Conservation (phyloP, 257 asterid species). For the Salvia rosmarinus region DNA sequence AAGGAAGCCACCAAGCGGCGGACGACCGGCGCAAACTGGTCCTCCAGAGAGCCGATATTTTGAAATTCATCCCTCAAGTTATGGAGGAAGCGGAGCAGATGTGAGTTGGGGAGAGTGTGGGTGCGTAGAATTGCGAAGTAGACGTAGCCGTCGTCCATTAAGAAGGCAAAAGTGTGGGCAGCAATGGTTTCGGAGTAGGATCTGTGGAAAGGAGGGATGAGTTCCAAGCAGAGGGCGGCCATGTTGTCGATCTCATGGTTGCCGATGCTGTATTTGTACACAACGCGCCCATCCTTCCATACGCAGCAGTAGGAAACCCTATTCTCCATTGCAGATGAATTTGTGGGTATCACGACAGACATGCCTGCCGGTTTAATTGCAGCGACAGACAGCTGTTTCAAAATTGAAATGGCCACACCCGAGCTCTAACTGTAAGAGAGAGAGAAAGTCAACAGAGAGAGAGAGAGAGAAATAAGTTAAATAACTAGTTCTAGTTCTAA, state of each 20-base stretch:
- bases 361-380: conserved; percentile 14
- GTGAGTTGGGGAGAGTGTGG: conserved; percentile 44
- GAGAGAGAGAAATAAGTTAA: no score
- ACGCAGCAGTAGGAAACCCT: conserved; percentile 67
- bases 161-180: conserved; percentile 56
- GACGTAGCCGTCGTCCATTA: conserved; percentile 54
- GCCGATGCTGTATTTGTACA: conserved; percentile 54
- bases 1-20: conserved; percentile 45
- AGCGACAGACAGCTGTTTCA: not conserved
- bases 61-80: conserved; percentile 56
- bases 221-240: conserved; percentile 70
- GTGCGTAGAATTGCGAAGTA: conserved; percentile 65
- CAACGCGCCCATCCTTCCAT: conserved; percentile 53
- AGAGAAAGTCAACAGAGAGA: conserved; percentile 18
- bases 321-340: not conserved
- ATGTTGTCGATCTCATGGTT: conserved; percentile 55
- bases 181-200: conserved; percentile 71
- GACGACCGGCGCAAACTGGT: conserved; percentile 54
- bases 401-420: no score
- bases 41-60: conserved; percentile 29
- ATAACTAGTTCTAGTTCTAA: not conserved
- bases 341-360: not conserved
- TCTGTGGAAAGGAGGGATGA: conserved; percentile 65
- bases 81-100: conserved; percentile 50
- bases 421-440: not conserved